Evolutionary conservation across 2,329 filamentous ascomycete species (phyloP).

Genomic region (Fusarium chuoi): DNA sequence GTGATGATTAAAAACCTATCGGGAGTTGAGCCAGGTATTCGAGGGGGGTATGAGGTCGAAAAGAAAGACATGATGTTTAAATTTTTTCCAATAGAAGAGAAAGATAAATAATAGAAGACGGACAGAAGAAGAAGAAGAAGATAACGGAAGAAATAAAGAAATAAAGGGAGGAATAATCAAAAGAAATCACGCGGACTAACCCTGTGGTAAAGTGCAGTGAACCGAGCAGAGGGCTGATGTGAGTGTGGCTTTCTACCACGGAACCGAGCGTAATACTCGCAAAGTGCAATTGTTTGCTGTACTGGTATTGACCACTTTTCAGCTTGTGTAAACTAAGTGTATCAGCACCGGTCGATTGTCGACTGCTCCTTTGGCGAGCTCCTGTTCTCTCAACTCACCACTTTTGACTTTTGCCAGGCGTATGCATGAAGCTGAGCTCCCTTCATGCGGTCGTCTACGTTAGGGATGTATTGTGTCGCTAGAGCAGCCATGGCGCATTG

Average conservation of each 20-base stretch:
- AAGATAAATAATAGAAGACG: conserved; percentile 27
- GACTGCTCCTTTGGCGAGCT: background rate
- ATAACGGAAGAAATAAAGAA: background rate
- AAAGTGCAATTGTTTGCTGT: conserved; percentile 65
- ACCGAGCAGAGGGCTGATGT: conserved; percentile 59
- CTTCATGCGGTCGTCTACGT: conserved; percentile 60
- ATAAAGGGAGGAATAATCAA: conserved; percentile 6
- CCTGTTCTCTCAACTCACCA: conserved; percentile 54
- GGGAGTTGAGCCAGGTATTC: conserved; percentile 45
- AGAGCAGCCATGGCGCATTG: conserved; percentile 67
- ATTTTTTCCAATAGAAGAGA: conserved; percentile 42
- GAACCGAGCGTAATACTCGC: conserved; percentile 66
- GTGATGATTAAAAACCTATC: conserved; percentile 54
- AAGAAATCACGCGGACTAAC: conserved; percentile 55
- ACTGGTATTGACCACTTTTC: conserved; percentile 59
- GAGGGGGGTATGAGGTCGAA: background rate
- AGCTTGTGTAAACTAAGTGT: conserved; percentile 51
- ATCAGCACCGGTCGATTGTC: conserved; percentile 28
- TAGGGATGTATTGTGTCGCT: conserved; percentile 61
- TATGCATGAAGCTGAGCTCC: conserved; percentile 63
- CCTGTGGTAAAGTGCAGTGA: conserved; percentile 63
- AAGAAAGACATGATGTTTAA: conserved; percentile 47
- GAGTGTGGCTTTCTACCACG: conserved; percentile 60
- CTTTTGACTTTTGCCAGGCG: conserved; percentile 60
- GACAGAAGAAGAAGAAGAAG: background rate